Evolutionary conservation across 2,329 filamentous ascomycete species (phyloP), one percentile per base, ranked within the genome.

Genomic region (Trichoderma guizhouense): DNA sequence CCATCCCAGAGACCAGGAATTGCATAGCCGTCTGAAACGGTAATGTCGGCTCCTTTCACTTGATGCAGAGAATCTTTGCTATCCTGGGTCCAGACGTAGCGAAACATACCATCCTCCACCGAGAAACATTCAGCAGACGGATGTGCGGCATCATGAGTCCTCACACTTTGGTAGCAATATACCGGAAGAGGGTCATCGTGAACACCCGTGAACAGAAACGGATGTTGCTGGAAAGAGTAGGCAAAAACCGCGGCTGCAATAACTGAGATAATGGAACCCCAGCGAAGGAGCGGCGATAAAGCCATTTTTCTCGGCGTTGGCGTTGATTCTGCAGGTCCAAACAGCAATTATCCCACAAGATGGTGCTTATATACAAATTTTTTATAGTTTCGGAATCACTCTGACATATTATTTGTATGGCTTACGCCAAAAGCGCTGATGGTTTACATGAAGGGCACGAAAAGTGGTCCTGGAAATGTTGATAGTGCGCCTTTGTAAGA

Each of bases 1-100:
- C 90, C 90, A 74, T 93, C 91, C 87, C 90, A 92, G 2, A 93
- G 82, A 0, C 91, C 91, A 0, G 91, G 91, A 30, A 92, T 86
- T 2, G 87, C 90, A 74, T 88, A 85, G 0, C 89, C 89, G 26
- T 77, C 65, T 7, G 61, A 69, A 15, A 69, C 36, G 7, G 64
- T 7, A 21, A 57, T 30, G 24, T 78, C 77, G 24, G 34, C 26
- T n/a, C 12, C 55, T 26, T 32, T 61, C 2, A 39, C 26, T 47
- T 15, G 15, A 21, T 78, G 76, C 26, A 78, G 75, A 2, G 78
- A 76, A 0, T 77, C 79, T 9, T 76, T 77, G 18, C 77, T 75
- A 3, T 74, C 75, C 3, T 80, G 80, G n/a, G 79, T 72, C 57
- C 86, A 85, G 0, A 90, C 84, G 6, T 82, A 79, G 0, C 81